Conservation (phyloP, 1,139 yeast genomes). For the Debaryomyces sp. region DNA sequence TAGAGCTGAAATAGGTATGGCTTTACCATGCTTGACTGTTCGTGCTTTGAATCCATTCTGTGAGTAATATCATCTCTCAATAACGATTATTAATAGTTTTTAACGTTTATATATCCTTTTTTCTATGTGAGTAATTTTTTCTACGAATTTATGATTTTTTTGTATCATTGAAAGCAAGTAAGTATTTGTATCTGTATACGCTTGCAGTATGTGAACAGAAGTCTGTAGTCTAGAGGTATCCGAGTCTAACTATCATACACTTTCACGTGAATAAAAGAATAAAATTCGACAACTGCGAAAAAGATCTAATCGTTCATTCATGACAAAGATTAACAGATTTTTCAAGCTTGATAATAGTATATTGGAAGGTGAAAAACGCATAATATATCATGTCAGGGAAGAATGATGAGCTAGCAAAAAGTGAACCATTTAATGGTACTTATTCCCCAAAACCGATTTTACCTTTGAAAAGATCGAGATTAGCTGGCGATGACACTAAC, state of each 20-base stretch:
- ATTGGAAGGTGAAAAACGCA: background rate
- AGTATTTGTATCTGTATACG: background rate
- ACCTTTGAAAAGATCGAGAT: slow-evolving; percentile 29
- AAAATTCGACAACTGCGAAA: slow-evolving; percentile 7
- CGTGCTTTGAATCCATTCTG: slow-evolving; percentile 88
- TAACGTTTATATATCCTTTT: background rate
- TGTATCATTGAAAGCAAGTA: background rate
- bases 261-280: slow-evolving; percentile 6
- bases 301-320: slow-evolving; percentile 4
- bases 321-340: background rate
- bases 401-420: slow-evolving; percentile 2
- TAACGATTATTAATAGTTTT: background rate
- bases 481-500: slow-evolving; percentile 15
- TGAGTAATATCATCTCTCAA: slow-evolving; percentile 1
- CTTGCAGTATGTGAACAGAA: background rate
- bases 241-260: background rate
- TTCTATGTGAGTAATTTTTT: slow-evolving; percentile 4
- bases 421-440: slow-evolving; percentile 19
- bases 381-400: slow-evolving; percentile 3
- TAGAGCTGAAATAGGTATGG: slow-evolving; percentile 93
- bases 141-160: slow-evolving; percentile 7
- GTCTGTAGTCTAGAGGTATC: background rate
- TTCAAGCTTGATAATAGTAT: background rate
- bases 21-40: slow-evolving; percentile 93
- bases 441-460: slow-evolving; percentile 24